Base-by-base conservation (phyloP, 768 basidiomycete species). In the Leccinum obscurum region DNA sequence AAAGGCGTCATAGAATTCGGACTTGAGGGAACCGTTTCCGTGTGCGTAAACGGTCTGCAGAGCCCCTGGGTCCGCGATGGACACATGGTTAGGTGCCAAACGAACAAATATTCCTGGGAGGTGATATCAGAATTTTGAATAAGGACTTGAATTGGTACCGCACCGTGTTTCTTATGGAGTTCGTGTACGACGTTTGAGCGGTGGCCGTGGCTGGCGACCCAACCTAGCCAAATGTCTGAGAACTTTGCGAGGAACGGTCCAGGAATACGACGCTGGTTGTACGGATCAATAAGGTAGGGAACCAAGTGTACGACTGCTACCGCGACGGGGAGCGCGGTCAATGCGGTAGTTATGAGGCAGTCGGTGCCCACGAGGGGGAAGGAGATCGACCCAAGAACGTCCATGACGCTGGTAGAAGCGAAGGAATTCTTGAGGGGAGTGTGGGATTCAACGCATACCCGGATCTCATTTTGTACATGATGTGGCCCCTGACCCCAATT, bases 1-100 rank as follows among this genome's bases (percentile, higher is more conserved):
- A 65, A 93, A 93, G 14, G 85, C 85, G 59, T 89, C 86, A 69
- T 89, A 92, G 72, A 92, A 92, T n/a, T 82, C 69, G 15, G 87
- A 84, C 68, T 93, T 94, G 58, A 89, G 80, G 6, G 89, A 83
- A n/a, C 93, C 92, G 58, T 86, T 93, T 4, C 92, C 92, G 62
- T 87, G 93, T 1, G 86, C 92, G 67, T 94, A 94, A 14, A 95
- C 80, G 59, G 86, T 70, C 41, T 79, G 79, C 14, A 95, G 82
- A 1, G 92, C 93, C 1, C 86, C 87, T 0, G 93, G 91, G 66
- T 91, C 85, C 11, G 88, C 84, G 52, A 93, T 79, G 1, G 89
- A 90, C 9, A 93, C 77, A 65, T 92, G 88, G 66, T 90, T 88
- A 0, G 90, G 90, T 0, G 88, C 88, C 60, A 91, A 75, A 62